Evolutionary conservation across 73 alveolate genomes (phyloP), one percentile per base, ranked within the genome.

Genomic region (Paramecium primaurelia): DNA sequence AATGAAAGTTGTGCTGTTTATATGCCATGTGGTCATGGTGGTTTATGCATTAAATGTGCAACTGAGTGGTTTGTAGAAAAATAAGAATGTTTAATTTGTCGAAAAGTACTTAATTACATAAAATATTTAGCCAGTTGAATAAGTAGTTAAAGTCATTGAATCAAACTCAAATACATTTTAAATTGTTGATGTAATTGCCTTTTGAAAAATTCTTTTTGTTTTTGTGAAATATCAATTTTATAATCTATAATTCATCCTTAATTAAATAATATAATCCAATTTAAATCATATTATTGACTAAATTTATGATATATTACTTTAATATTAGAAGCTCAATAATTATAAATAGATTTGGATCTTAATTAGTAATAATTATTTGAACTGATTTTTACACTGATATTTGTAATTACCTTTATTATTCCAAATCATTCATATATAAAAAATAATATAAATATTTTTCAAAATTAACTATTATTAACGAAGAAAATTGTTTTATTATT

Each of bases 21-120:
- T 80, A 45, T 80, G 91, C 91, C 91, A 3, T 80, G 91, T 49
- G 75, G 75, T 45, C 91, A 80, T 80, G 91, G 91, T 14, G 91
- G 91, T 16, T 26, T 80, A 47, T 80, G 91, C 18, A 45, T 45
- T 6, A 26, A 80, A 26, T 80, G 91, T 25, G 71, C 91, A 2
- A 47, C 73, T 32, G 58, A 80, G n/a, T 80, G 91, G 91, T 80
- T 80, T 49, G 26, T 30, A 44, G 47, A 80, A 47, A 80, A 80
- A 80, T 12, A 42, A 26, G 91, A 80, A 45, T 80, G 91, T 80
- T 47, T 80, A 49, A 80, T 80, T 18, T 80, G 91, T 80, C 25
- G 91, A 47, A 45, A 80, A 49, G 91, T 80, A 80, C 6, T 14
- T 22, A 22, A 38, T 20, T 37, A 45, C 34, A 26, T 45, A 45